These are phyloP conservation scores for Rhamnella rubrinervis DNA, from an alignment of 331 rosid genomes.

Conservation along the genomic window DNA sequence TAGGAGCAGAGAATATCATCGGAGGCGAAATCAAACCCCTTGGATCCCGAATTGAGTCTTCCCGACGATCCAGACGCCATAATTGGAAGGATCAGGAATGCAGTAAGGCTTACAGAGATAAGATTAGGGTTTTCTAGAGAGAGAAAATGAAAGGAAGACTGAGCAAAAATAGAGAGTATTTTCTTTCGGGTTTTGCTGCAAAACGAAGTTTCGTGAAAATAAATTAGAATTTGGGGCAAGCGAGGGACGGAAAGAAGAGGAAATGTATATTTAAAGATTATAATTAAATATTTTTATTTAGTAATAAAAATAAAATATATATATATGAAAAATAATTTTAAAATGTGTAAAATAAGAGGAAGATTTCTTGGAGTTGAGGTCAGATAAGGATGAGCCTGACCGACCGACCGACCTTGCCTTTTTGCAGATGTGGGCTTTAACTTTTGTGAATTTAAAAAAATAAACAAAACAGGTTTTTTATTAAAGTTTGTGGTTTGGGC, in stretches of 20 bases:
- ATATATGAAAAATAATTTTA: too few species aligned
- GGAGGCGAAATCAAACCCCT: constrained; percentile 66
- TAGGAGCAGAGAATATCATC: constrained; percentile 76
- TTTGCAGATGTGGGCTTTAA: constrained; percentile 16
- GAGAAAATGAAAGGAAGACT: neutral
- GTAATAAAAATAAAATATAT: neutral
- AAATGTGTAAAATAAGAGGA: constrained; percentile 15
- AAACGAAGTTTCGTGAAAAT: constrained; percentile 10
- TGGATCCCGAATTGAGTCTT: constrained; percentile 63
- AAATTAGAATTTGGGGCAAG: neutral
- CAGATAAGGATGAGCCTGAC: constrained; percentile 55
- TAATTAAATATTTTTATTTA: too few species aligned
- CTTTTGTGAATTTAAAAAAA: neutral
- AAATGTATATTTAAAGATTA: too few species aligned
- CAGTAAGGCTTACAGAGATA: constrained; percentile 12
- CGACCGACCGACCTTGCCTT: constrained; percentile 50
- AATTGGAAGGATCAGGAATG: constrained; percentile 4
- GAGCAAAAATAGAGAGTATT: neutral
- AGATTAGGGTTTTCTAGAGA: constrained; percentile 21
- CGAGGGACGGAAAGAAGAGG: too few species aligned
- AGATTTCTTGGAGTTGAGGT: constrained; percentile 14
- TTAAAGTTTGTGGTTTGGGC: too few species aligned
- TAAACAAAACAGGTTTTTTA: too few species aligned
- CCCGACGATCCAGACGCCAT: constrained; percentile 94
- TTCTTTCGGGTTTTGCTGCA: constrained; percentile 1